Evolutionary conservation across 2,329 filamentous ascomycete species (phyloP).

Genomic region (Aspergillus ustus): DNA sequence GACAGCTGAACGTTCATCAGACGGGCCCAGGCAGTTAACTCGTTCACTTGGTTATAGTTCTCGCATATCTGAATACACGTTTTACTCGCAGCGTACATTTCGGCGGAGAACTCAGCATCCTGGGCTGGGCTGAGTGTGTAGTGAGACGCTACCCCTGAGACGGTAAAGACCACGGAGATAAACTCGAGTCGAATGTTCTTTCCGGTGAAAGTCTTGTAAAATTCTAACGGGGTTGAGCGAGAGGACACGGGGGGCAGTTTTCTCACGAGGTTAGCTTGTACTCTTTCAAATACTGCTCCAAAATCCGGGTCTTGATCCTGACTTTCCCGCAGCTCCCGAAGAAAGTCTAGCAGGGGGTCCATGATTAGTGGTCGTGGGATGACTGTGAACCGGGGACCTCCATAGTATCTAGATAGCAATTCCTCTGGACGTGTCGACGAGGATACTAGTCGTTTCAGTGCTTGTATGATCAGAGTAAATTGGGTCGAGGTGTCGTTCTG

Average conservation of each 20-base stretch:
- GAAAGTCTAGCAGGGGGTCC: not conserved
- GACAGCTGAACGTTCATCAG: not conserved
- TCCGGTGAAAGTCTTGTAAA: not conserved
- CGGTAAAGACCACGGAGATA: not conserved
- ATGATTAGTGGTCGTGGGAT: not conserved
- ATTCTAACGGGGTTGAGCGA: not conserved
- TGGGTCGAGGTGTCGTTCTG: not conserved
- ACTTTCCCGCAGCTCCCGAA: not conserved
- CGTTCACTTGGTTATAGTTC: not conserved
- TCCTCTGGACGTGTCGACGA: not conserved
- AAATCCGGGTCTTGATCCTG: not conserved
- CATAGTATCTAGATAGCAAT: not conserved
- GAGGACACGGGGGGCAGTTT: not conserved
- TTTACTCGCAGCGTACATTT: not conserved
- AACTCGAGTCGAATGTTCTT: not conserved
- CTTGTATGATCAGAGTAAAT: not conserved
- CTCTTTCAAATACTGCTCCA: not conserved
- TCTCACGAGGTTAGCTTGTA: not conserved
- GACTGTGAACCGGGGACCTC: not conserved
- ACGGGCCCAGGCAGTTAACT: not conserved
- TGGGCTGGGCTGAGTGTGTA: not conserved
- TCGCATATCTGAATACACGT: not conserved
- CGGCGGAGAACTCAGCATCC: not conserved
- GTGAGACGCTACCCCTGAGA: not conserved
- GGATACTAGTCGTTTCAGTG: not conserved